Evolutionary conservation across 2,329 filamentous ascomycete genomes (phyloP).

Genomic region (Fusarium torulosum): DNA sequence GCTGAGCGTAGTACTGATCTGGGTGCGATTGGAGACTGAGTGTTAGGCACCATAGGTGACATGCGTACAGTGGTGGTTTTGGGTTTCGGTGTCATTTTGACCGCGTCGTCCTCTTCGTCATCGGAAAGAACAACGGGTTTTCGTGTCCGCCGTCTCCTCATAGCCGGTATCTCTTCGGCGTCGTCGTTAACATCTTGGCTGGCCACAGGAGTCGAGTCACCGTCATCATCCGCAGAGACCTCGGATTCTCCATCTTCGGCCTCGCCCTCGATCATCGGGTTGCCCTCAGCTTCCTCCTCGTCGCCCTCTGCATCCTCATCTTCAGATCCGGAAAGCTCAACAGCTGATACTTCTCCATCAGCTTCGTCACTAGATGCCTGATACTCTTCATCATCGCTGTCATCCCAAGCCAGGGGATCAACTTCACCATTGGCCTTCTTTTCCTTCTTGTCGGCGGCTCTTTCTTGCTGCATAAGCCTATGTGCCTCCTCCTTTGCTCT

Average conservation of each 20-base stretch:
- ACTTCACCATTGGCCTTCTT: conserved; percentile 60
- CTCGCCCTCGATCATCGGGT: conserved; percentile 55
- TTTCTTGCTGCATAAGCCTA: conserved; percentile 82
- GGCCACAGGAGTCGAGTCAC: conserved; percentile 54
- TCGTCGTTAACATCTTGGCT: conserved; percentile 52
- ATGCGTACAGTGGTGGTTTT: conserved; percentile 55
- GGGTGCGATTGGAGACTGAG: conserved; percentile 66
- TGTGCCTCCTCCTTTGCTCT: conserved; percentile 82
- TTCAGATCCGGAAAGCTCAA: conserved; percentile 62
- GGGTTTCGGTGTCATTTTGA: conserved; percentile 63
- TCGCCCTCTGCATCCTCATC: conserved; percentile 53
- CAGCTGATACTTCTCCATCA: conserved; percentile 55
- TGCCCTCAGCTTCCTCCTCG: conserved; percentile 52
- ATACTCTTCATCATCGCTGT: conserved; percentile 68
- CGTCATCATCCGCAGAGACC: conserved; percentile 39
- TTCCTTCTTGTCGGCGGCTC: conserved; percentile 76
- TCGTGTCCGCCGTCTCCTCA: conserved; percentile 61
- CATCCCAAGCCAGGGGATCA: conserved; percentile 68
- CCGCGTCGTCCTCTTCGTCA: conserved; percentile 67
- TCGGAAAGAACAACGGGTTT: conserved; percentile 70
- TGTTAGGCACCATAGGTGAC: conserved; percentile 59
- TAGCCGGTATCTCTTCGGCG: conserved; percentile 56
- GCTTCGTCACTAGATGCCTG: conserved; percentile 55
- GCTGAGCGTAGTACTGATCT: conserved; percentile 76
- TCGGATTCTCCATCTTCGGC: conserved; percentile 58